Percentiles rank a stretch among this genome's conserved stretches.
Conservation (phyloP, 2,329 filamentous ascomycete genomes). For the Pyrenophora tritici-repentis region DNA sequence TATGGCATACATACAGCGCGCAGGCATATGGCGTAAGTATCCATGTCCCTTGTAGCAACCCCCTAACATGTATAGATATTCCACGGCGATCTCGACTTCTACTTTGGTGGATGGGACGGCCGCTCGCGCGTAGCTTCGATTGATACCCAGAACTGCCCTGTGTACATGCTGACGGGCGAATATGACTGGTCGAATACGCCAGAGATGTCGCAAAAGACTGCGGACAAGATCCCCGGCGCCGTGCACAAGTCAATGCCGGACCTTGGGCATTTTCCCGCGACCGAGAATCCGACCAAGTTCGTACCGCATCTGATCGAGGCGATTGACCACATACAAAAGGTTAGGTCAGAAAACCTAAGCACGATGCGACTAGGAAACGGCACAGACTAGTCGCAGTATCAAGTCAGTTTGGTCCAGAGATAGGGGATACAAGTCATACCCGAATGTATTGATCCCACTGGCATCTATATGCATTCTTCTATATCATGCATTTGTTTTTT, state of each 20-base stretch:
- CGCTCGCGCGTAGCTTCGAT: conserved; percentile 52
- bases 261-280: conserved; percentile 56
- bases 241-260: conserved; percentile 53
- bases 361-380: conserved; percentile 40
- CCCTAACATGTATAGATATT: conserved; percentile 46
- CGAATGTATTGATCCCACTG: background rate
- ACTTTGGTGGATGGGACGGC: conserved; percentile 58
- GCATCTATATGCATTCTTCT: no score
- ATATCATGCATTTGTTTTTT: no score
- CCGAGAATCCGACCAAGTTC: conserved; percentile 51
- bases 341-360: conserved; percentile 36
- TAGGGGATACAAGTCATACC: no score
- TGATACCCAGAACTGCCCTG: conserved; percentile 55
- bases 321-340: conserved; percentile 46
- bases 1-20: conserved; percentile 57
- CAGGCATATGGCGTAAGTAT: conserved; percentile 53
- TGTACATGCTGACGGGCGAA: conserved; percentile 59
- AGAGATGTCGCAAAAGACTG: conserved; percentile 53
- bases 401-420: background rate
- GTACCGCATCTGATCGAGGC: conserved; percentile 47
- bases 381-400: conserved; percentile 14
- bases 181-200: conserved; percentile 57
- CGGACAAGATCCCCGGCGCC: conserved; percentile 54
- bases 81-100: conserved; percentile 58
- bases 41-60: background rate